These are phyloP conservation scores for Pseudogymnoascus sp. DNA, from an alignment of 2,329 filamentous ascomycete species.

Conservation along the genomic window DNA sequence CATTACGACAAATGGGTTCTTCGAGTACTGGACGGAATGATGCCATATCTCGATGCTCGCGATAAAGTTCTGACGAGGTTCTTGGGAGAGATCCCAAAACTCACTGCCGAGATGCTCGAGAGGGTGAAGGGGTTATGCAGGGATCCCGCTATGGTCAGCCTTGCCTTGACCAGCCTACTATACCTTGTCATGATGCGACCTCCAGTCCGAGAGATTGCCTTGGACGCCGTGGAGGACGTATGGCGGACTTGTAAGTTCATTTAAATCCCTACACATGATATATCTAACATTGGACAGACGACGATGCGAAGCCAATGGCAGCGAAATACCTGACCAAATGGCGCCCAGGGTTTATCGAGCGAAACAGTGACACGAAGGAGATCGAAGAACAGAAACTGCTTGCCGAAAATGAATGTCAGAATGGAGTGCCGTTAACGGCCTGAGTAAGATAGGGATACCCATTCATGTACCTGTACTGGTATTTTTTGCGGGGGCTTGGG, in stretches of 20 bases:
- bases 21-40: slow-evolving; percentile 77
- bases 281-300: slow-evolving; percentile 37
- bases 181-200: slow-evolving; percentile 63
- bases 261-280: slow-evolving; percentile 5
- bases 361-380: neutral
- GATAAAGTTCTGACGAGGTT: slow-evolving; percentile 89
- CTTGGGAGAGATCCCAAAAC: slow-evolving; percentile 79
- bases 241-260: slow-evolving; percentile 56
- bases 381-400: neutral
- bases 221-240: slow-evolving; percentile 60
- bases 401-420: neutral
- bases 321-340: slow-evolving; percentile 56
- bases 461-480: neutral
- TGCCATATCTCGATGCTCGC: slow-evolving; percentile 83
- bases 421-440: neutral
- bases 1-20: slow-evolving; percentile 76
- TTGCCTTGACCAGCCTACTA: slow-evolving; percentile 57
- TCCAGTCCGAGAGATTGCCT: slow-evolving; percentile 53
- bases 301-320: slow-evolving; percentile 56
- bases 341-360: slow-evolving; percentile 38
- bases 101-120: slow-evolving; percentile 64
- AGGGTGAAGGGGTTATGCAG: slow-evolving; percentile 62
- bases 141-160: slow-evolving; percentile 56
- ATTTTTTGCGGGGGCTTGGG: slow-evolving; percentile 2
- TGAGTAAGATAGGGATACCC: slow-evolving; percentile 3